These are phyloP conservation scores for Bryopsis sp. DNA, from an alignment of 139 green algal species.

Conservation along the genomic window DNA sequence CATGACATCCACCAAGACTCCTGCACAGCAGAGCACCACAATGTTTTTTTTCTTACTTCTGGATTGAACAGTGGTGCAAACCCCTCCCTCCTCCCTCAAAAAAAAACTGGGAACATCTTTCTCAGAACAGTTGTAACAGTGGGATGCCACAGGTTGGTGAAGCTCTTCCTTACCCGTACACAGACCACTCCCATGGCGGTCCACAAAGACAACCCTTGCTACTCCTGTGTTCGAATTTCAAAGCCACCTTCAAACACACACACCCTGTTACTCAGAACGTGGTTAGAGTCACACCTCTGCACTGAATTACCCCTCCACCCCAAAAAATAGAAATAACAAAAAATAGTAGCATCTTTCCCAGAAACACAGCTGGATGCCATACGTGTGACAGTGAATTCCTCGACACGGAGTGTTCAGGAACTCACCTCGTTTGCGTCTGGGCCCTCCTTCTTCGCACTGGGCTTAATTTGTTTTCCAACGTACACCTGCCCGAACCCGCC, in stretches of 20 bases:
- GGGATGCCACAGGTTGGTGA: no score
- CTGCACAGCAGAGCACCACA: no score
- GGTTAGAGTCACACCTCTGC: background rate
- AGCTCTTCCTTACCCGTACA: slow-evolving; percentile 88
- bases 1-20: slow-evolving; percentile 62
- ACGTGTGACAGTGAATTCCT: no score
- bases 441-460: slow-evolving; percentile 64
- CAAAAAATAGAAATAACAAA: no score
- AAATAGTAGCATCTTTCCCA: no score
- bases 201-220: slow-evolving; percentile 98
- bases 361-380: no score
- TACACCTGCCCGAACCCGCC: slow-evolving; percentile 93
- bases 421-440: slow-evolving; percentile 64
- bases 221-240: slow-evolving; percentile 96
- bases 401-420: background rate
- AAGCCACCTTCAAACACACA: slow-evolving; percentile 60
- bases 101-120: no score
- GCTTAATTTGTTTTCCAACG: slow-evolving; percentile 48
- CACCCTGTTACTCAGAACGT: background rate
- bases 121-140: no score
- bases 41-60: no score
- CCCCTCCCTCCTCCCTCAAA: no score
- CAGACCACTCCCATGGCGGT: slow-evolving; percentile 96
- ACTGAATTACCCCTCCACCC: background rate
- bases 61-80: no score